Base-by-base conservation (phyloP, 495 filamentous ascomycete genomes). In the Podospora conica region DNA sequence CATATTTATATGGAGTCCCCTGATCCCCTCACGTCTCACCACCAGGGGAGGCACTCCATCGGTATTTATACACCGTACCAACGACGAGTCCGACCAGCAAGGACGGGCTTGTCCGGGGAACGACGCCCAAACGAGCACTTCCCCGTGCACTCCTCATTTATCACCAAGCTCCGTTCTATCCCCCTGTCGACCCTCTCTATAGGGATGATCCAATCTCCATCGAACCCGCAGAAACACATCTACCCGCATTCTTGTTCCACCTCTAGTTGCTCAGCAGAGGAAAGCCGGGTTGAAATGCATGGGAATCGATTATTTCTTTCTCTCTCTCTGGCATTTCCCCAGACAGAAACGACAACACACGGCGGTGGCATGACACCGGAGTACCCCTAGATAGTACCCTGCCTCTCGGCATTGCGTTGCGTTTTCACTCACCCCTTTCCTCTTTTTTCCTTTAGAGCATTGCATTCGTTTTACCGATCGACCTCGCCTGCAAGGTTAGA, bases 401-500 rank as follows among this genome's bases (percentile, higher is more conserved):
- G 40, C 40, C 40, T 48, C 40, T 48, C 40, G 2, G 7, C 40
- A 48, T 48, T 9, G 40, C 40, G 40, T 48, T 48, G 40, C 40
- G 40, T 48, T 61, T 55, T 56, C 27, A n/a, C 12, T 29, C 33
- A 24, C 63, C 66, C 61, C 27, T 56, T 31, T 61, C 31, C 59
- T 71, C n/a, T 60, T 28, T 64, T 31, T 12, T 40, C 58, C 28
- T 55, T 24, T 48, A 48, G 6, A 48, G 40, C 40, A n/a, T n/a
- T 48, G 40, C 40, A 48, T 48, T 28, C 64, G n/a, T 20, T 73
- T 76, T 76, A 81, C 74, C 81, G 80, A 74, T 83, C 81, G 20
- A 83, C 81, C 75, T 83, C 81, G 48, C 81, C 81, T 83, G 48
- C 18, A 48, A n/a, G 40, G 40, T n/a, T 48, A 48, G 2, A 15